Evolutionary conservation across 495 filamentous ascomycete species (phyloP).

Genomic region (Bacidia rubella): DNA sequence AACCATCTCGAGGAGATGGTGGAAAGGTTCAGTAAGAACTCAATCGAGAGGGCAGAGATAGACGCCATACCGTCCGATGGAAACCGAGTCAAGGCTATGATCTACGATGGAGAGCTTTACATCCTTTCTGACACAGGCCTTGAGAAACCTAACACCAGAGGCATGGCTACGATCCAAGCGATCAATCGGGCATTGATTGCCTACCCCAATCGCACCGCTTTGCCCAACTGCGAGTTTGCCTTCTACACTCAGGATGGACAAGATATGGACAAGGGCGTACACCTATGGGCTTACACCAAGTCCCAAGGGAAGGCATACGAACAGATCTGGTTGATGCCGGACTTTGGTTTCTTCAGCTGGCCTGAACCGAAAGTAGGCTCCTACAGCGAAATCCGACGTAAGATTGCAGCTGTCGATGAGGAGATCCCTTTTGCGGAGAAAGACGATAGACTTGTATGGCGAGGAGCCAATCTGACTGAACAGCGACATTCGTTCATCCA

Average conservation of each 20-base stretch:
- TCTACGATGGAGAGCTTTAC: not conserved
- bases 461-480: not conserved
- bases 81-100: not conserved
- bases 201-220: not conserved
- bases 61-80: not conserved
- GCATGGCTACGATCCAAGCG: not conserved
- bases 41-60: not conserved
- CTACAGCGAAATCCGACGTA: not conserved
- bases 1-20: not conserved
- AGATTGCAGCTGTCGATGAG: not conserved
- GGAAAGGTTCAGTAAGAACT: not conserved
- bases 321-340: constrained; percentile 2
- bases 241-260: not conserved
- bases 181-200: not conserved
- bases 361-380: constrained; percentile 1
- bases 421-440: not conserved
- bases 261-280: not conserved
- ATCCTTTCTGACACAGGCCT: not conserved
- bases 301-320: not conserved
- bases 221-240: constrained; percentile 1
- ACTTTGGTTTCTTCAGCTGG: constrained; percentile 7
- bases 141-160: not conserved
- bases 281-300: constrained; percentile 2
- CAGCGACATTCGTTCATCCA: not conserved
- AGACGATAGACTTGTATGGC: not conserved